Conservation (phyloP, 768 basidiomycete species). For the Crepidotus variabilis region DNA sequence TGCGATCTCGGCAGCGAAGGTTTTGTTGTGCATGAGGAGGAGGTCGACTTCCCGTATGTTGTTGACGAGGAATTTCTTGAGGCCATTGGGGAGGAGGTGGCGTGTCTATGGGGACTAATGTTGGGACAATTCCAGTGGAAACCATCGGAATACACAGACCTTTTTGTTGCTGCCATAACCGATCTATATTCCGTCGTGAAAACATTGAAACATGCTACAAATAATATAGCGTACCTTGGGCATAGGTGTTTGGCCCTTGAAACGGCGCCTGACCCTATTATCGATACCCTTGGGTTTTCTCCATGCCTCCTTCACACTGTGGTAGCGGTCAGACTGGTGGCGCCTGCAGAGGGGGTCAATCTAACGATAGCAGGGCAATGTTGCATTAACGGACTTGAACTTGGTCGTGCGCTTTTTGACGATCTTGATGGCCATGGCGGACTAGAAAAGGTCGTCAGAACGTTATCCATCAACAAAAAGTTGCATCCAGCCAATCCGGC, state of each 20-base stretch:
- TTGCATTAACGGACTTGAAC: conserved; percentile 74
- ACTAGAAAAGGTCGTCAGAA: conserved; percentile 22
- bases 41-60: conserved; percentile 93
- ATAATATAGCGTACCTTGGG: conserved; percentile 66
- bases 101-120: conserved; percentile 55
- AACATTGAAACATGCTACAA: conserved; percentile 1
- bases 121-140: conserved; percentile 31
- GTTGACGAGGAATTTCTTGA: conserved; percentile 93
- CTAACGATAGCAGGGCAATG: not conserved
- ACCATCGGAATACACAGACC: conserved; percentile 29
- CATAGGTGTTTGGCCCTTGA: conserved; percentile 96
- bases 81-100: conserved; percentile 92
- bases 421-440: conserved; percentile 57
- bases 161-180: conserved; percentile 91
- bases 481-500: conserved; percentile 32
- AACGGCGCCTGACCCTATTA: conserved; percentile 92
- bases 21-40: conserved; percentile 97
- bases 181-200: conserved; percentile 39
- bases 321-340: conserved; percentile 98
- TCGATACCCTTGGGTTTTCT: conserved; percentile 99
- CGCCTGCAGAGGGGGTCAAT: conserved; percentile 49
- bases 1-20: conserved; percentile 93
- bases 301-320: conserved; percentile 97
- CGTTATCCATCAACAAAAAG: conserved; percentile 22
- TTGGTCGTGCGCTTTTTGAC: conserved; percentile 96